These are phyloP conservation scores for Bipolaris bicolor DNA, from an alignment of 2,329 filamentous ascomycete genomes.

Conservation along the genomic window DNA sequence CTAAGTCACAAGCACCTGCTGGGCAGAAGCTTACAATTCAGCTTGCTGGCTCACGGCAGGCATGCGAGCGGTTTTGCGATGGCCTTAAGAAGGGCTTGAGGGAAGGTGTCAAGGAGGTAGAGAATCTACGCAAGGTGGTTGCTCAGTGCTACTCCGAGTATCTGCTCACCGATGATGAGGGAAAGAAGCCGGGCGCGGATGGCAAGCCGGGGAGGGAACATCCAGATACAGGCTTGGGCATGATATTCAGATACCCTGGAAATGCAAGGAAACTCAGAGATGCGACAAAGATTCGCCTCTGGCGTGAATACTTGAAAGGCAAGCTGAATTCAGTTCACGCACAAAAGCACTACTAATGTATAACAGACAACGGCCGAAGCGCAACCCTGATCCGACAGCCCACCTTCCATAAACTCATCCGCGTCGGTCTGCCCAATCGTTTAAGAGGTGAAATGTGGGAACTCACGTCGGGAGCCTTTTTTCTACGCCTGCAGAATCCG, in stretches of 20 bases:
- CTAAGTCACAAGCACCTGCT: constrained; percentile 56
- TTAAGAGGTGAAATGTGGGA: constrained; percentile 96
- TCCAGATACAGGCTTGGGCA: constrained; percentile 92
- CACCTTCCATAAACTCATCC: constrained; percentile 96
- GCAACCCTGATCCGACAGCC: constrained; percentile 91
- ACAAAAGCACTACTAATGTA: constrained; percentile 19
- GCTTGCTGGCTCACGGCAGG: constrained; percentile 83
- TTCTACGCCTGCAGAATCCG: constrained; percentile 84
- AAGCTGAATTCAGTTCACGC: constrained; percentile 35
- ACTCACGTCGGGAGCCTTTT: constrained; percentile 87
- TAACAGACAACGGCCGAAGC: constrained; percentile 84
- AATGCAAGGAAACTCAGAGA: constrained; percentile 93
- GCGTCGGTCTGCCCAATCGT: constrained; percentile 91
- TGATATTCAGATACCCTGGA: constrained; percentile 92
- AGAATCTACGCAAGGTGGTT: constrained; percentile 80
- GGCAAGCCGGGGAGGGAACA: constrained; percentile 60
- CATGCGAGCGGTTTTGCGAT: constrained; percentile 96
- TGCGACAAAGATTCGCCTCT: constrained; percentile 94
- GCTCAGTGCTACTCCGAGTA: constrained; percentile 81
- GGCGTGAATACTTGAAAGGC: constrained; percentile 88
- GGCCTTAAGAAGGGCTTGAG: constrained; percentile 88
- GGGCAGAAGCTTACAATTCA: constrained; percentile 89
- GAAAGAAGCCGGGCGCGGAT: constrained; percentile 45
- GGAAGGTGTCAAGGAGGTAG: constrained; percentile 85
- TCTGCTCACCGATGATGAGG: constrained; percentile 56